Evolutionary conservation across 164 flowering plant species (phyloP).

Genomic region (Echeveria elegans): DNA sequence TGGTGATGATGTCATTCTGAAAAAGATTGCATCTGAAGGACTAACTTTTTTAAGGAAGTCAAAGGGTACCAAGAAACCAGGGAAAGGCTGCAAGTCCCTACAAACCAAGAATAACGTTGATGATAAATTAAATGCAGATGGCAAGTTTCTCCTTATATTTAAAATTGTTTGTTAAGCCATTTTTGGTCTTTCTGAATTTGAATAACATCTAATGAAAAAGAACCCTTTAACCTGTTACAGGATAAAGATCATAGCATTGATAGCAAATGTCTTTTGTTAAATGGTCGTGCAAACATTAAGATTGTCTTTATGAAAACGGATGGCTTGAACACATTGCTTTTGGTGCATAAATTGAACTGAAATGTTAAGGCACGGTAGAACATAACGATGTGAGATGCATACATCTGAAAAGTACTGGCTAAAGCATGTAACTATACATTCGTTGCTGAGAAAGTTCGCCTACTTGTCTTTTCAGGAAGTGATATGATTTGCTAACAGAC

Average conservation of each 20-base stretch:
- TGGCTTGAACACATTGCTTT: neutral
- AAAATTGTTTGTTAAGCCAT: neutral
- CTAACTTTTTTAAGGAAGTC: conserved; percentile 43
- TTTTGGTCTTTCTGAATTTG: neutral
- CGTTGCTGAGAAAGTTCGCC: neutral
- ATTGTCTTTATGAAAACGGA: neutral
- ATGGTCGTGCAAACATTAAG: neutral
- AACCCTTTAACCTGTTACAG: neutral
- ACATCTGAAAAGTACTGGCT: too few relatives aligned
- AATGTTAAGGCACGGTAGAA: neutral
- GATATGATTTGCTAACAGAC: conserved; percentile 20
- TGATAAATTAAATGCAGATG: conserved; percentile 1
- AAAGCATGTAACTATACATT: neutral
- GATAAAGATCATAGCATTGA: neutral
- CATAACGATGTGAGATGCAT: too few relatives aligned
- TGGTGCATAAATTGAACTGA: neutral
- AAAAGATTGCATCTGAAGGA: conserved; percentile 56
- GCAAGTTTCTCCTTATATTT: neutral
- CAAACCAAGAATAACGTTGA: neutral
- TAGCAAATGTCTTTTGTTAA: neutral
- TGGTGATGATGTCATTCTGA: conserved; percentile 56
- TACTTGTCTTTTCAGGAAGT: conserved; percentile 2
- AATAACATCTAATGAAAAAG: too few relatives aligned
- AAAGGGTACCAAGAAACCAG: conserved; percentile 40
- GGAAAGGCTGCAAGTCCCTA: conserved; percentile 11